Base-by-base conservation (phyloP, 2,329 filamentous ascomycete genomes). In the Colletotrichum tabaci region DNA sequence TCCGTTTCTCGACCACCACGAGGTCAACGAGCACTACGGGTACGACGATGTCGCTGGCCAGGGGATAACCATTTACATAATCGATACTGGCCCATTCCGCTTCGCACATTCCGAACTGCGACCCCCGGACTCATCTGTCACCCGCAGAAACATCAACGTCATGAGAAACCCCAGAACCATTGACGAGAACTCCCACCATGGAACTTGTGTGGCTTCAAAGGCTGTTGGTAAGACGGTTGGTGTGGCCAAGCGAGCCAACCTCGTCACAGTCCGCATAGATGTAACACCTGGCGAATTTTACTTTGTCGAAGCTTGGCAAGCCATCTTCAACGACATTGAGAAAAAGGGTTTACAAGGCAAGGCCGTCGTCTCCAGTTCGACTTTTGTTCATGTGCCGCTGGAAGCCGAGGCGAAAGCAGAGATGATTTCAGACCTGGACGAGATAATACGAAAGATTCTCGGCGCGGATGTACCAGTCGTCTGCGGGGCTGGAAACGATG, bases 41-140 rank as follows among this genome's bases (percentile, higher is more conserved):
- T 64, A 64, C 12, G 50, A 64, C 12, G 61, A 64, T 1, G 4
- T 21, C 12, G 61, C 61, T 12, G 61, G 61, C 23, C 21, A 64
- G 21, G 61, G 61, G 1, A 56, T 64, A 5, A 64, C 61, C 12
- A 38, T 64, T 2, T 64, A 64, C 40, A 38, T 64, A 4, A 23
- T 64, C 8, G 61, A 64, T 23, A 47, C 38, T 7, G 61, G 50
- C 40, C 35, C 61, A 5, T 64, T 56, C 3, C 38, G 12, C 50
- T 46, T 64, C 16, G n/a, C 46, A 1, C 61, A 64, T 35, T 21
- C 23, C 18, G 61, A 63, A 18, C 23, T 63, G 38, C n/a, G 8
- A 13, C 23, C 61, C 18, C 35, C 16, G 30, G 38, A 21, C 21
- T 15, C 30, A 13, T 9, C n/a, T 3, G 15, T 64, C 9, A 64